Evolutionary conservation across 306 rosid species (phyloP).

Genomic region (Dalbergia oliveri): DNA sequence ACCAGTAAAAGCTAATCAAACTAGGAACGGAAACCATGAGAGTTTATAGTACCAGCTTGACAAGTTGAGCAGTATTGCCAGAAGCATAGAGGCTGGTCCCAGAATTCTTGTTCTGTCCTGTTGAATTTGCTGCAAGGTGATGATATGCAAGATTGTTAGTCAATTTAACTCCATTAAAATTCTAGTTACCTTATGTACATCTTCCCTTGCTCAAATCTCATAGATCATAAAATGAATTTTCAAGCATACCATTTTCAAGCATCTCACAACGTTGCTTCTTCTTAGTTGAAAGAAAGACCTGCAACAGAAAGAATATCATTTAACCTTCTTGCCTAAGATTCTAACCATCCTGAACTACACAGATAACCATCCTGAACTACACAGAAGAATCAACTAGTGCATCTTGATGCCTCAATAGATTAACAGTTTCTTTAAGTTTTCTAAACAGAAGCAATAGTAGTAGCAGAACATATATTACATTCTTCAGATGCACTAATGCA

Average conservation of each 20-base stretch:
- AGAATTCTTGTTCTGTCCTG: slow-evolving; percentile 38
- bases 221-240: slow-evolving; percentile 34
- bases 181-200: slow-evolving; percentile 36
- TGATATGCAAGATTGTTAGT: slow-evolving; percentile 34
- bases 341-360: slow-evolving; percentile 28
- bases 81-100: slow-evolving; percentile 33
- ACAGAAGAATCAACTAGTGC: slow-evolving; percentile 3
- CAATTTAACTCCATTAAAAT: slow-evolving; percentile 26
- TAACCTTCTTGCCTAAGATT: slow-evolving; percentile 20
- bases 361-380: slow-evolving; percentile 31
- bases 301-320: slow-evolving; percentile 34
- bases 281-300: slow-evolving; percentile 48
- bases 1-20: slow-evolving; percentile 33
- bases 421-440: not conserved
- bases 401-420: slow-evolving; percentile 28
- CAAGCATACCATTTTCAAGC: slow-evolving; percentile 53
- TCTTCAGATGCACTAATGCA: not conserved
- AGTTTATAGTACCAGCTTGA: slow-evolving; percentile 46
- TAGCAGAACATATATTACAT: slow-evolving; percentile 21
- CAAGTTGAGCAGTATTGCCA: slow-evolving; percentile 20
- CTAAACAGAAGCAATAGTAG: not conserved
- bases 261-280: slow-evolving; percentile 37
- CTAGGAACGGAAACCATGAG: not conserved
- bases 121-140: slow-evolving; percentile 46
- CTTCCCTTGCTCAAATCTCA: slow-evolving; percentile 44